Percentiles rank a stretch among this genome's conserved stretches.
Conservation (phyloP, 2,329 filamentous ascomycete genomes). For the Cladosporium sp. region DNA sequence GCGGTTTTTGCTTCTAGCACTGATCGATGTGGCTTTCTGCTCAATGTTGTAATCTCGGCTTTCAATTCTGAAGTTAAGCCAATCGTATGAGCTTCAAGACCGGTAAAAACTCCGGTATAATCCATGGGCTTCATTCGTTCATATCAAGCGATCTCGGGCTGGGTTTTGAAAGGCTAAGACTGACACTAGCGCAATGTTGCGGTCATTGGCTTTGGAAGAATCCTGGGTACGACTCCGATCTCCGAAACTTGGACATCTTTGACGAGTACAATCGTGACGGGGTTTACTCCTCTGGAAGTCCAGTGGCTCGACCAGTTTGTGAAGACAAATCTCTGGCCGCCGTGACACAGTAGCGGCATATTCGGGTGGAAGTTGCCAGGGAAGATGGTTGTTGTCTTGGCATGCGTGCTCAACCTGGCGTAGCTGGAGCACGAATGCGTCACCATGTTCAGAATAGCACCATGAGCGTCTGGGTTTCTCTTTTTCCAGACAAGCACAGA, state of each 20-base stretch:
- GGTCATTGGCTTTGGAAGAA: neutral
- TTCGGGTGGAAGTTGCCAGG: constrained; percentile 5
- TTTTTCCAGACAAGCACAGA: neutral
- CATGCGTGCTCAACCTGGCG: neutral
- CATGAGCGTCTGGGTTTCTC: neutral
- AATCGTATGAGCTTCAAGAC: neutral
- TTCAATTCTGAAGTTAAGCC: neutral
- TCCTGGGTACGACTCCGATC: constrained; percentile 3
- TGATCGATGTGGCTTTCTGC: neutral
- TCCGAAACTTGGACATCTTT: neutral
- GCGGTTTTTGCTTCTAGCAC: neutral
- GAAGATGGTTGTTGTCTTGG: neutral
- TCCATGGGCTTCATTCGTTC: neutral
- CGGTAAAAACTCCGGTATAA: constrained; percentile 7
- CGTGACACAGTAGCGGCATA: neutral
- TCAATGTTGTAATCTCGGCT: neutral
- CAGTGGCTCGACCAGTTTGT: neutral
- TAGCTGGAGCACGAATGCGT: neutral
- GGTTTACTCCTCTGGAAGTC: constrained; percentile 3
- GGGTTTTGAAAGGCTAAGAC: neutral
- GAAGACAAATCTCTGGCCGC: neutral
- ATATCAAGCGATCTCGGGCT: neutral
- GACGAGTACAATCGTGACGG: constrained; percentile 9
- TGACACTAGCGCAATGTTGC: constrained; percentile 4
- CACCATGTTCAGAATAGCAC: neutral